phyloP scores from a whole-genome alignment of 1,139 yeast species.

The Maudiozyma humilis region DNA sequence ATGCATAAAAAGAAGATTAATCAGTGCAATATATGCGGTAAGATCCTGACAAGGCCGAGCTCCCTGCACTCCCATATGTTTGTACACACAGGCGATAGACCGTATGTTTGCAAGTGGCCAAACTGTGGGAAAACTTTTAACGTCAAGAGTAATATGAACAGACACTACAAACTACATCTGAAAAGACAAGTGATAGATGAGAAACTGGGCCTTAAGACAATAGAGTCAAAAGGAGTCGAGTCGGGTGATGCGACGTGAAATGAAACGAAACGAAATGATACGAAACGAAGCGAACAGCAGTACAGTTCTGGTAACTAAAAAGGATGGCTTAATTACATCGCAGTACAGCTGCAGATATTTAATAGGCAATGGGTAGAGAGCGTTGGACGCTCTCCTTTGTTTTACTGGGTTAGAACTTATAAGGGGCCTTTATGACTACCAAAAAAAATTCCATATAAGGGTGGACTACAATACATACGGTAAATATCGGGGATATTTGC shows the following conservation, averaged over 20 bases:
- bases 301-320: no score
- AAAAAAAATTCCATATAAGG: no score
- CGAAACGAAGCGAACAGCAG: no score
- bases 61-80: constrained; percentile 69
- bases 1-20: constrained; percentile 4
- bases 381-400: not conserved
- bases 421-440: no score
- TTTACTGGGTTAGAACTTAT: no score
- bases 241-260: not conserved
- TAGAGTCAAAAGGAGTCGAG: not conserved
- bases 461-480: no score
- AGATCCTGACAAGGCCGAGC: constrained; percentile 69
- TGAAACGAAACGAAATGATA: no score
- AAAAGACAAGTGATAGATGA: constrained; percentile 6
- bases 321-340: no score
- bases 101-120: constrained; percentile 59
- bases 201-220: not conserved
- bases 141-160: constrained; percentile 66
- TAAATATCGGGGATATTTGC: no score
- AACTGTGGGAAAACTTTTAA: constrained; percentile 61
- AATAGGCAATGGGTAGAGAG: no score
- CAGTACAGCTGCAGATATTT: no score
- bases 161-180: constrained; percentile 60
- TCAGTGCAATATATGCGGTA: constrained; percentile 56
- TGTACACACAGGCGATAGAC: constrained; percentile 78